Evolutionary conservation across 441 rosid genomes (phyloP).

Genomic region (Erysimum pusillum): DNA sequence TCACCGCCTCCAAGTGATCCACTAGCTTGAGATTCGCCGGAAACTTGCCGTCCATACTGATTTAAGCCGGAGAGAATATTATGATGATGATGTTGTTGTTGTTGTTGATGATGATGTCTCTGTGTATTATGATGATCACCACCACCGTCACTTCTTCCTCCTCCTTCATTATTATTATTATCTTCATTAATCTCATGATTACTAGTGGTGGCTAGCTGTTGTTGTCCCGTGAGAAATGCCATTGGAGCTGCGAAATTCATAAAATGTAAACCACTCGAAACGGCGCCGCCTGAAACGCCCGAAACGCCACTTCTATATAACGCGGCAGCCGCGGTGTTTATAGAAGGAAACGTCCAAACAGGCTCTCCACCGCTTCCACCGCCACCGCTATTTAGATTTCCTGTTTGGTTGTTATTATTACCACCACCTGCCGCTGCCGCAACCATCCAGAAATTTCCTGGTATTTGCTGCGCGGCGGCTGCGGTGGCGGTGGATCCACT

Average conservation of each 20-base stretch:
- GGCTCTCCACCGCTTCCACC: conserved; percentile 40
- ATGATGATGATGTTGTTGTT: conserved; percentile 31
- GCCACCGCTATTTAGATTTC: conserved; percentile 7
- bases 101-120: conserved; percentile 42
- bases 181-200: conserved; percentile 48
- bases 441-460: conserved; percentile 51
- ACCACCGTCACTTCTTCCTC: conserved; percentile 41
- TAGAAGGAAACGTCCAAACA: conserved; percentile 47
- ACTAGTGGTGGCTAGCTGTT: conserved; percentile 40
- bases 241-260: conserved; percentile 50
- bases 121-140: conserved; percentile 40
- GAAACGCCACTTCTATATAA: conserved; percentile 50
- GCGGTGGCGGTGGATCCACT: conserved; percentile 41
- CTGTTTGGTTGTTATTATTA: conserved; percentile 35
- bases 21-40: conserved; percentile 49
- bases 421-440: conserved; percentile 40
- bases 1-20: conserved; percentile 43
- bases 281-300: conserved; percentile 38
- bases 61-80: conserved; percentile 45
- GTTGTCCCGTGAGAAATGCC: conserved; percentile 50
- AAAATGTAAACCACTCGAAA: conserved; percentile 49
- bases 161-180: conserved; percentile 32
- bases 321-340: conserved; percentile 44
- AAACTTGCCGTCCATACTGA: conserved; percentile 47
- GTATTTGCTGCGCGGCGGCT: conserved; percentile 27